A percentile compares a stretch with the other conserved stretches of the same genome.
Evolutionary conservation across 805 yeast species (phyloP).

Genomic region (Wickerhamomyces pijperi): DNA sequence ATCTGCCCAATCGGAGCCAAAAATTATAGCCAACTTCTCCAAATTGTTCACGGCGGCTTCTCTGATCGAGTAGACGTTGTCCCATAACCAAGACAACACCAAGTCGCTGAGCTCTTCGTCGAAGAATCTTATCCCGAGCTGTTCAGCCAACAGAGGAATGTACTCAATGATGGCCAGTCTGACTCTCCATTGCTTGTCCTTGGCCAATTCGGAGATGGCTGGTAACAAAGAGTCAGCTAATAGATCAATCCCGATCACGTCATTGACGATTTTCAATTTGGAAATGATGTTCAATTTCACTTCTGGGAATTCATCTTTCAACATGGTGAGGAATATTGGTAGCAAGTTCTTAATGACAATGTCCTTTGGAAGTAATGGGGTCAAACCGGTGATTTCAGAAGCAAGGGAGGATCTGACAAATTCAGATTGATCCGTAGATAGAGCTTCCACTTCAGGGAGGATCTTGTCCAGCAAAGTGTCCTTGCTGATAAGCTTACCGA

Average conservation of each 20-base stretch:
- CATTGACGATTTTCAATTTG: slow-evolving; percentile 83
- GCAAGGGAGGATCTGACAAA: slow-evolving; percentile 91
- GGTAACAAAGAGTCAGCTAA: slow-evolving; percentile 84
- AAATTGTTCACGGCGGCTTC: slow-evolving; percentile 89
- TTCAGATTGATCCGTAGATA: slow-evolving; percentile 87
- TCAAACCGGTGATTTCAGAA: slow-evolving; percentile 72
- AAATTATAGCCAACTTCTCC: slow-evolving; percentile 67
- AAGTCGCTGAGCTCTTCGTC: slow-evolving; percentile 83
- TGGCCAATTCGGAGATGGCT: slow-evolving; percentile 91
- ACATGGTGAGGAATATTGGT: slow-evolving; percentile 86
- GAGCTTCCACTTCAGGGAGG: slow-evolving; percentile 71
- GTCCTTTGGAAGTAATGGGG: slow-evolving; percentile 78
- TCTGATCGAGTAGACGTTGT: slow-evolving; percentile 89
- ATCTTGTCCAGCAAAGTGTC: slow-evolving; percentile 54
- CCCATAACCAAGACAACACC: slow-evolving; percentile 98
- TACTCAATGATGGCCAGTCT: slow-evolving; percentile 94
- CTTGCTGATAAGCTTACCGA: slow-evolving; percentile 41
- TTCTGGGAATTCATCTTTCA: slow-evolving; percentile 94
- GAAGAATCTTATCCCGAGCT: slow-evolving; percentile 86
- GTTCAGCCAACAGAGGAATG: slow-evolving; percentile 88
- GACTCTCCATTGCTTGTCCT: slow-evolving; percentile 96
- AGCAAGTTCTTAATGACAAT: slow-evolving; percentile 70
- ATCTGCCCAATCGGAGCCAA: slow-evolving; percentile 92
- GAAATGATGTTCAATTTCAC: slow-evolving; percentile 91
- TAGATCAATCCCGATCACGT: slow-evolving; percentile 84